These are phyloP conservation scores for Cinchona pubescens DNA, from an alignment of 257 asterid genomes.

Conservation along the genomic window DNA sequence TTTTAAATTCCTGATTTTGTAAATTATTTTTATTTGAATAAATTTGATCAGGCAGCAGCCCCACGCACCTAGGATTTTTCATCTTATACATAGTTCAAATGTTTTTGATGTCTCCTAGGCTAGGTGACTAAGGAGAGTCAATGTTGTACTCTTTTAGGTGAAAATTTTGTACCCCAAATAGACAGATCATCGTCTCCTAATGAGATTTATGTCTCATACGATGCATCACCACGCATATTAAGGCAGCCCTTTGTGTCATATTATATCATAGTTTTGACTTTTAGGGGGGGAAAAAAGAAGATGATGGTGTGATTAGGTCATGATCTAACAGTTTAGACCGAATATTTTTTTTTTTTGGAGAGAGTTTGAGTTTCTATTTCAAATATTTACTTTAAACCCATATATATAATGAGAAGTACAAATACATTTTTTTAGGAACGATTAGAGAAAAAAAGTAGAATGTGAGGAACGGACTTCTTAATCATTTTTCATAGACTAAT, in stretches of 20 bases:
- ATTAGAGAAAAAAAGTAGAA: not conserved
- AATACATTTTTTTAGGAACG: no score
- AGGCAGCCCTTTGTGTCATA: not conserved
- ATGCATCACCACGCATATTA: slow-evolving; percentile 11
- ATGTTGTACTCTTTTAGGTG: slow-evolving; percentile 4
- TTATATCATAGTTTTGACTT: not conserved
- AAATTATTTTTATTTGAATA: no score
- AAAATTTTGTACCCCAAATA: not conserved
- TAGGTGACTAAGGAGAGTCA: not conserved
- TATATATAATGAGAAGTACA: no score
- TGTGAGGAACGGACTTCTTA: no score
- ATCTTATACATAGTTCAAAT: not conserved
- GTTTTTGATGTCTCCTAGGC: not conserved
- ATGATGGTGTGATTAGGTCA: slow-evolving; percentile 18
- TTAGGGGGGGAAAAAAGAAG: not conserved
- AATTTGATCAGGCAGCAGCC: no score
- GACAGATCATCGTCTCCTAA: slow-evolving; percentile 1
- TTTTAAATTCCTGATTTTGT: no score
- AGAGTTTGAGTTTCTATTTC: no score
- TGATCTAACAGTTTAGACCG: not conserved
- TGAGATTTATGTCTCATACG: slow-evolving; percentile 5
- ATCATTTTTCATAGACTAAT: no score
- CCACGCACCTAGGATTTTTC: not conserved
- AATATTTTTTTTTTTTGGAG: no score
- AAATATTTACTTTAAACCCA: no score